These are phyloP conservation scores for Drosera spatulata DNA, from an alignment of 179 eudicot species.

Conservation along the genomic window DNA sequence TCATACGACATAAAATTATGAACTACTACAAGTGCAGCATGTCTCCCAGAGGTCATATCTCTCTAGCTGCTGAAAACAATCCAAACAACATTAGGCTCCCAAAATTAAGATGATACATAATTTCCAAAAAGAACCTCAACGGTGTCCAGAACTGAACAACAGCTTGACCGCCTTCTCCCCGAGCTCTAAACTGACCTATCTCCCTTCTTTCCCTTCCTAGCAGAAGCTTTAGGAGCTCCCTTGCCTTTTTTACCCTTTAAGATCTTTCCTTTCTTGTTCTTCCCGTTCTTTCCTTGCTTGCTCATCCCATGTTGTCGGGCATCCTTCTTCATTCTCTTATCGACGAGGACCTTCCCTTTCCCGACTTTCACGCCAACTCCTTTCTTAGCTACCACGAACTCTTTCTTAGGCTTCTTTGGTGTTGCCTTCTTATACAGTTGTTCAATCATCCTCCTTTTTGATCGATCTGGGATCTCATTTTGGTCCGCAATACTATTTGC, in stretches of 20 bases:
- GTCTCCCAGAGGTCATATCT: too few species aligned
- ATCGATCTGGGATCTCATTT: constrained; percentile 63
- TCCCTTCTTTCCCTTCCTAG: not conserved
- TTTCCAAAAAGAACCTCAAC: not conserved
- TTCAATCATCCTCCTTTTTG: constrained; percentile 79
- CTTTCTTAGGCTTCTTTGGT: constrained; percentile 62
- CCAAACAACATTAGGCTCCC: too few species aligned
- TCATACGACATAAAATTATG: too few species aligned
- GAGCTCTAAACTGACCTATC: not conserved
- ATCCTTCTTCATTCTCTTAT: constrained; percentile 80
- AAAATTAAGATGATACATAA: too few species aligned
- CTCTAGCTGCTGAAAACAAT: too few species aligned
- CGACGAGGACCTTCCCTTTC: constrained; percentile 80
- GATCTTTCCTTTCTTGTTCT: constrained; percentile 18
- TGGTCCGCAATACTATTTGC: constrained; percentile 86
- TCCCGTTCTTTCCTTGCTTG: constrained; percentile 33
- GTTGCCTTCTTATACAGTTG: constrained; percentile 67
- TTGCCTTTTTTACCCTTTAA: not conserved
- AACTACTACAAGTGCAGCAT: too few species aligned
- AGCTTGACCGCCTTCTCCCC: not conserved
- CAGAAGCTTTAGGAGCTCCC: not conserved
- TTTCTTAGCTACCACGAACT: constrained; percentile 84
- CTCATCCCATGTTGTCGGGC: constrained; percentile 40
- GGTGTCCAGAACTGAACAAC: not conserved
- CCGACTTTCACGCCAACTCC: constrained; percentile 81